Evolutionary conservation across 1,284 basidiomycete genomes (phyloP).

Genomic region (Boletus sp.): DNA sequence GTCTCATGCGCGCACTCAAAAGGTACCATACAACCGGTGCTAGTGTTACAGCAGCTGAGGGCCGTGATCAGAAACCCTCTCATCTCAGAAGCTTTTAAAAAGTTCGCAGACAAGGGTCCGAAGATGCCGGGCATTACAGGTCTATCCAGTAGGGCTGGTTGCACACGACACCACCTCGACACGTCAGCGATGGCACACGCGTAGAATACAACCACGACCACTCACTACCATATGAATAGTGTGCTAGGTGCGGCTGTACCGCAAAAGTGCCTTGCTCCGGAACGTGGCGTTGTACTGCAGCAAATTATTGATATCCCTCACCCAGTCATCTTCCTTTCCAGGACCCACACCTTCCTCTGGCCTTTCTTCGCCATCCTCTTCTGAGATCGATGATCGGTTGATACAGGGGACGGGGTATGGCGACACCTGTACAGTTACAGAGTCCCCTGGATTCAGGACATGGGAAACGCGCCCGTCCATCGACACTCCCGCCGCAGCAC

Average conservation of each 20-base stretch:
- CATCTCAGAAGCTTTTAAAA: neutral
- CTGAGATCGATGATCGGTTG: conserved; percentile 72
- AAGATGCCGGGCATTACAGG: neutral
- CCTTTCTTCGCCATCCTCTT: conserved; percentile 37
- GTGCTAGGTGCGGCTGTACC: conserved; percentile 42
- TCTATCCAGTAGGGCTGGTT: conserved; percentile 4
- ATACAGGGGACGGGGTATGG: conserved; percentile 91
- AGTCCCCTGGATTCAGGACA: conserved; percentile 78
- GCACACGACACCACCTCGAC: neutral
- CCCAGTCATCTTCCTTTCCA: conserved; percentile 91
- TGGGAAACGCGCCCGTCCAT: conserved; percentile 89
- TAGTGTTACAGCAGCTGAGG: neutral
- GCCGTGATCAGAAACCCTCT: neutral
- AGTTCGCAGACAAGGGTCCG: neutral
- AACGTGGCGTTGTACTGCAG: conserved; percentile 91
- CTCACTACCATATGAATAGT: conserved; percentile 17
- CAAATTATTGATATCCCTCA: conserved; percentile 91
- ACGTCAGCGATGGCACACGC: conserved; percentile 1
- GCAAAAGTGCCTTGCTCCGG: conserved; percentile 75
- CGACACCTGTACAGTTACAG: conserved; percentile 81
- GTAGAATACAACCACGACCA: neutral
- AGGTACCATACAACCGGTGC: neutral
- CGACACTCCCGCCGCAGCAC: conserved; percentile 84
- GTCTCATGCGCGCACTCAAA: neutral
- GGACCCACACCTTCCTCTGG: conserved; percentile 54